phyloP scores from a whole-genome alignment of 495 filamentous ascomycete genomes.

The Chaetomium tenue region DNA sequence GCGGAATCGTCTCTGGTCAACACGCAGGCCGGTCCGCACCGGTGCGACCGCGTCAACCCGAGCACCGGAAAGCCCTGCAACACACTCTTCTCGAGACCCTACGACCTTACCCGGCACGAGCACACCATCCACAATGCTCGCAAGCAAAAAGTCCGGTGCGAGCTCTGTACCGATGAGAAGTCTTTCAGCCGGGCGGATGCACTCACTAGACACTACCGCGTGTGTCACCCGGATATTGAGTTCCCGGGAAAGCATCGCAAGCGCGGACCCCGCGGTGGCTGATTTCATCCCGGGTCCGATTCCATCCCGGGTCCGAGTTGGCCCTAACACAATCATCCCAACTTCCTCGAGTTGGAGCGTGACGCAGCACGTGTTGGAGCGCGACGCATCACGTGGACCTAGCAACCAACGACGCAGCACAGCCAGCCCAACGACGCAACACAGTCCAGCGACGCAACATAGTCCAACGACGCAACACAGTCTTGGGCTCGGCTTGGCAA shows the following conservation, averaged over 20 bases:
- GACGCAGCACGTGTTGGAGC: not conserved
- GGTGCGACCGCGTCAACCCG: constrained; percentile 82
- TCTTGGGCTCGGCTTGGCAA: constrained; percentile 6
- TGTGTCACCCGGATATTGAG: constrained; percentile 83
- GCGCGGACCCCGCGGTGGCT: constrained; percentile 33
- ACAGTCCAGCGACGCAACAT: too few species aligned
- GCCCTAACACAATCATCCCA: not conserved
- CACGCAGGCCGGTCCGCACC: constrained; percentile 36
- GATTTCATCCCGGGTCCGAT: not conserved
- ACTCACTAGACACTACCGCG: constrained; percentile 86
- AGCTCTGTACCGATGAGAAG: constrained; percentile 95
- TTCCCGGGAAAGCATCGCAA: constrained; percentile 65
- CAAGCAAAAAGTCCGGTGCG: constrained; percentile 94
- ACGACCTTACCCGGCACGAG: constrained; percentile 95
- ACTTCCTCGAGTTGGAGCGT: not conserved
- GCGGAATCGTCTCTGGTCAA: constrained; percentile 33
- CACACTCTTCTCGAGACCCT: constrained; percentile 92
- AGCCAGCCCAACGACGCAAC: too few species aligned
- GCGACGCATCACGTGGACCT: too few species aligned
- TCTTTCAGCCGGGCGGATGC: constrained; percentile 91
- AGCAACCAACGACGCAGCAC: too few species aligned
- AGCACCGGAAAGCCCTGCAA: constrained; percentile 96
- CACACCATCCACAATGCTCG: constrained; percentile 94
- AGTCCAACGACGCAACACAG: too few species aligned
- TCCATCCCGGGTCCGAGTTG: not conserved